A percentile compares a stretch with the other conserved stretches of the same genome.
phyloP scores from a whole-genome alignment of 176 grass and related monocot species.

The Hordeum marinum region DNA sequence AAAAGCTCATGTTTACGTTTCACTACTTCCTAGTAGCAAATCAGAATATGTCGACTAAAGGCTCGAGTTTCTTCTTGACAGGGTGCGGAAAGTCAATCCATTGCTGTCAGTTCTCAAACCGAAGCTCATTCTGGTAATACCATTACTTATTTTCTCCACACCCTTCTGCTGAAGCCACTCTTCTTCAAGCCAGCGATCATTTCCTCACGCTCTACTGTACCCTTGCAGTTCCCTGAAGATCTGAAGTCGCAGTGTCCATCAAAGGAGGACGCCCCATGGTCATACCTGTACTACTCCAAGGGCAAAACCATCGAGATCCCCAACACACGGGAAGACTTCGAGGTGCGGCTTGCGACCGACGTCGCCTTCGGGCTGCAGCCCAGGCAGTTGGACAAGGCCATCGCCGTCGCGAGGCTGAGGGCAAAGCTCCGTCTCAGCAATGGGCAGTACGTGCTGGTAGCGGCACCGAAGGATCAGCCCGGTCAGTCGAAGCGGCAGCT shows the following conservation, averaged over 20 bases:
- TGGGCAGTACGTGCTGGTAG: slow-evolving; percentile 51
- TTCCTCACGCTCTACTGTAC: not conserved
- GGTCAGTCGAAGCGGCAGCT: slow-evolving; percentile 28
- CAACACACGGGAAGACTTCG: slow-evolving; percentile 39
- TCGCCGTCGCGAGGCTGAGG: slow-evolving; percentile 65
- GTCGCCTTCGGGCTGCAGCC: slow-evolving; percentile 53
- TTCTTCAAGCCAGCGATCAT: not conserved
- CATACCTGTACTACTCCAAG: slow-evolving; percentile 64
- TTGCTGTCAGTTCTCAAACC: slow-evolving; percentile 60
- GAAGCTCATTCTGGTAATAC: slow-evolving; percentile 72
- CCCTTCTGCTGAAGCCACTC: not conserved
- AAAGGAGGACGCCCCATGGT: slow-evolving; percentile 37
- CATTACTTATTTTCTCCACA: not conserved
- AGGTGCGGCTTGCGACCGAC: slow-evolving; percentile 40
- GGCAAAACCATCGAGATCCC: slow-evolving; percentile 41
- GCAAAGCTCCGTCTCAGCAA: slow-evolving; percentile 57
- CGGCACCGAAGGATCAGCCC: slow-evolving; percentile 6
- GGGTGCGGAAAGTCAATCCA: slow-evolving; percentile 52
- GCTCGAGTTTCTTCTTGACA: slow-evolving; percentile 14
- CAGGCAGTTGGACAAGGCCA: slow-evolving; percentile 44
- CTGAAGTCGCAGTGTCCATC: slow-evolving; percentile 27
- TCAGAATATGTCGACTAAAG: not conserved
- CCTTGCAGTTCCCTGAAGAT: slow-evolving; percentile 64
- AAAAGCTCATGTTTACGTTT: slow-evolving; percentile 1
- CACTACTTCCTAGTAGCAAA: slow-evolving; percentile 8